Conservation (phyloP, 31 red algal species). For the Odonthalia washingtoniensis region DNA sequence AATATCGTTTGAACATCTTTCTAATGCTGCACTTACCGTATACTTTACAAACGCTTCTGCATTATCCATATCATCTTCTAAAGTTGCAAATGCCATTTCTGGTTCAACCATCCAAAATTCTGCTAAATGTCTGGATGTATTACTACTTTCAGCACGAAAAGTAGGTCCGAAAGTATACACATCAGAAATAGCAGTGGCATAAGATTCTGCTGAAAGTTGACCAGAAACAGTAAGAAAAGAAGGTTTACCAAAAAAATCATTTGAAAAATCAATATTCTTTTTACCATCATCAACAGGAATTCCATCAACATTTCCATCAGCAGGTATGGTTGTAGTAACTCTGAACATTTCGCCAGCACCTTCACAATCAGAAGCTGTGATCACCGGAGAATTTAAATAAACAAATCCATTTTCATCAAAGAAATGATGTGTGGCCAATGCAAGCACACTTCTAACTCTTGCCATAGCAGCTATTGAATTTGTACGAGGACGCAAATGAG, state of each 20-base stretch:
- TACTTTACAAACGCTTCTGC: slow-evolving; percentile 90
- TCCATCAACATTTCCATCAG: slow-evolving; percentile 6
- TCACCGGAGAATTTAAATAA: slow-evolving; percentile 88
- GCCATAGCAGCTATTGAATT: slow-evolving; percentile 83
- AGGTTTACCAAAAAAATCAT: slow-evolving; percentile 93
- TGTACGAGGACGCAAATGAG: slow-evolving; percentile 82
- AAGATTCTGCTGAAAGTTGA: slow-evolving; percentile 92
- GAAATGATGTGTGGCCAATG: slow-evolving; percentile 85
- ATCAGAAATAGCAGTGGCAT: slow-evolving; percentile 85
- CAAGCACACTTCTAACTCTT: slow-evolving; percentile 77
- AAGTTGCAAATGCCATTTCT: slow-evolving; percentile 95
- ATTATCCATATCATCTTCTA: slow-evolving; percentile 91
- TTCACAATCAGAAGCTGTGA: slow-evolving; percentile 94
- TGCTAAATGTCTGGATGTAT: slow-evolving; percentile 88
- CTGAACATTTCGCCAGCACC: slow-evolving; percentile 99
- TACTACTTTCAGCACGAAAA: slow-evolving; percentile 97
- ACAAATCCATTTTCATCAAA: slow-evolving; percentile 86
- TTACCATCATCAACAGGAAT: slow-evolving; percentile 3
- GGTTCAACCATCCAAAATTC: slow-evolving; percentile 99
- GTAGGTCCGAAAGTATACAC: slow-evolving; percentile 99
- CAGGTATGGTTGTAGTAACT: slow-evolving; percentile 66
- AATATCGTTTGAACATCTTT: slow-evolving; percentile 69
- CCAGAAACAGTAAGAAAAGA: slow-evolving; percentile 96
- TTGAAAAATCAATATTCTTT: slow-evolving; percentile 45
- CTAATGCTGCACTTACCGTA: slow-evolving; percentile 54